Evolutionary conservation across 441 rosid species (phyloP), one percentile per base, ranked within the genome.

Genomic region (Breynia disticha): DNA sequence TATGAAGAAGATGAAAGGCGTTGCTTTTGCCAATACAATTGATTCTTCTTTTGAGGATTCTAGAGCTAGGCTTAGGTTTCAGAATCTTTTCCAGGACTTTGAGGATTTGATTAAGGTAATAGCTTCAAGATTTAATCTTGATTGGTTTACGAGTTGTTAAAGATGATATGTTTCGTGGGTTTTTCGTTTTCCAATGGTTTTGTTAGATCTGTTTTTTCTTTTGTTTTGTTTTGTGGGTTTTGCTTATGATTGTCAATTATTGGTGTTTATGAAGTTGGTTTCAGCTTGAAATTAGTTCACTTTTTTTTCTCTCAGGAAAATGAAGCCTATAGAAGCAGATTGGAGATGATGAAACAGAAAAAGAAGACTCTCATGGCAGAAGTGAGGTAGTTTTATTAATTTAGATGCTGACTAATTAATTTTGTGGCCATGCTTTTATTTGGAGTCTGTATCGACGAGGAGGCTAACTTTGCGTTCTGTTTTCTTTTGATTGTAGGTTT

Each of bases 31-130:
- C 51, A n/a, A n/a, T n/a, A n/a, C n/a, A n/a, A n/a, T n/a, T n/a
- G n/a, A 59, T 51, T 49, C 58, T 57, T 41, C 76, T 49, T 62
- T 68, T 62, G 76, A 72, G 56, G 90, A 79, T 67, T 71, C 73
- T 2, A 80, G 69, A 64, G 55, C 67, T 43, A 72, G 69, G 64
- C 56, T 76, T 50, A 88, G 71, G 77, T 80, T 75, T 65, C 80
- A 70, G 64, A 69, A 65, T 59, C 90, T 87, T 60, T 13, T 75
- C 79, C 83, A 87, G 73, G 85, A 83, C 52, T 85, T 62, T 61
- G 74, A 72, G 21, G 88, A 83, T 37, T 76, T 90, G 64, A 50
- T 20, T 15, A 75, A 77, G 93, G 96, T 90, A 64, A 67, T 28
- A 11, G 39, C 51, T 56, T n/a, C n/a, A n/a, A n/a, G n/a, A n/a